Evolutionary conservation across 176 grass and related monocot species (phyloP), one percentile per base, ranked within the genome.

Genomic region (Melocanna baccifera): DNA sequence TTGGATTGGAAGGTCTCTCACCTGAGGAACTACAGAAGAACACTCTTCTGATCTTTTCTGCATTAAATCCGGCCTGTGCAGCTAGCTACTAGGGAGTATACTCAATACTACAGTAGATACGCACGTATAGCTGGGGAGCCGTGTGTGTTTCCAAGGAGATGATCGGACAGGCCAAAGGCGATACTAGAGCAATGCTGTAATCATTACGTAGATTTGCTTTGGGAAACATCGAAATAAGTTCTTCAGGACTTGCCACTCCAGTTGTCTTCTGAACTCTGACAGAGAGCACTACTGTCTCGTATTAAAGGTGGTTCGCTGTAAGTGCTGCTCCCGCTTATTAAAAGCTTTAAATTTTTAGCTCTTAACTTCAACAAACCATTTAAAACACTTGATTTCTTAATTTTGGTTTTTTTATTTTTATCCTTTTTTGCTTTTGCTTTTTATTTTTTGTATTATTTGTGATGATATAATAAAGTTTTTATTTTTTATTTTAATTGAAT

Each of bases 201-300:
- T 76, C 50, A 76, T 57, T 57, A 76, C 34, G 34, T 36, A 36
- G 30, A 76, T 76, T 40, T 76, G 52, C 73, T 58, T 58, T 25
- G 73, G 48, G 20, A 58, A 76, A 11, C n/a, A 47, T 29, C 69
- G 69, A 47, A 45, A 43, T 69, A 11, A 71, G 23, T 16, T 53
- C 18, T 53, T 53, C 51, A 50, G 42, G 9, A 48, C 40, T 1
- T 45, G 34, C 12, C 23, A 43, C 12, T 42, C n/a, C 70, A 29
- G 7, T 20, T 53, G 15, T 74, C 71, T 75, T 66, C 62, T n/a
- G 63, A 62, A 59, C n/a, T 57, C 0, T n/a, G 53, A n/a, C 9
- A 36, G 34, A 34, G 34, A 23, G 56, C 12, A 55, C 50, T 7
- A 6, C 2, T 55, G 52, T 55, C 52, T 11, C 10, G 0, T 36